Percentiles rank a stretch among this genome's conserved stretches.
Conservation (phyloP, 768 basidiomycete genomes). For the Termitomyces sp. region DNA sequence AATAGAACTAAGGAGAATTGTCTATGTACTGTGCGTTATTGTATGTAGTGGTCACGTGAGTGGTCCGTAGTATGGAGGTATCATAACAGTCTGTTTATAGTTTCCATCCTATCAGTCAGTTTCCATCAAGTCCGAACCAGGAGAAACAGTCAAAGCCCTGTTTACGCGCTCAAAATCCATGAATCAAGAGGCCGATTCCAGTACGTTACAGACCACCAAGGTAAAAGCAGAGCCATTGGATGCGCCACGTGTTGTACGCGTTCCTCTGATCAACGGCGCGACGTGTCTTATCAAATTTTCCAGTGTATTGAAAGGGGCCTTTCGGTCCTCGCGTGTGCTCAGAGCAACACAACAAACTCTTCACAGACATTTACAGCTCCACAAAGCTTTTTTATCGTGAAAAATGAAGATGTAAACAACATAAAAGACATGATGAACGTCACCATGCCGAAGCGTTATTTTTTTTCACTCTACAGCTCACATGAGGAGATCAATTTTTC, state of each 20-base stretch:
- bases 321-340: constrained; percentile 18
- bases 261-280: not conserved
- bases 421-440: constrained; percentile 11
- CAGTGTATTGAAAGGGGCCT: constrained; percentile 22
- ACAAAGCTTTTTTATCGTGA: not conserved
- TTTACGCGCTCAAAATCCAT: constrained; percentile 5
- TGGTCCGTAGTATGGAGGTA: too few species aligned
- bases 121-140: constrained; percentile 13
- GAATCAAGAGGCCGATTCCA: constrained; percentile 4
- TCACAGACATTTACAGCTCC: not conserved
- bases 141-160: constrained; percentile 11
- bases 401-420: constrained; percentile 4
- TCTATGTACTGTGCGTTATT: too few species aligned
- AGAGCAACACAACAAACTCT: constrained; percentile 1
- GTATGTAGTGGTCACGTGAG: too few species aligned
- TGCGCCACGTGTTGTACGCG: constrained; percentile 19
- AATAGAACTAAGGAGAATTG: too few species aligned
- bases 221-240: constrained; percentile 29
- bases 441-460: constrained; percentile 8
- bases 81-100: not conserved
- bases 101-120: not conserved
- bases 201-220: not conserved
- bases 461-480: constrained; percentile 31
- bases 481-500: constrained; percentile 39
- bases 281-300: not conserved